Conservation (phyloP, 495 filamentous ascomycete species). For the Podospora tetraspora region DNA sequence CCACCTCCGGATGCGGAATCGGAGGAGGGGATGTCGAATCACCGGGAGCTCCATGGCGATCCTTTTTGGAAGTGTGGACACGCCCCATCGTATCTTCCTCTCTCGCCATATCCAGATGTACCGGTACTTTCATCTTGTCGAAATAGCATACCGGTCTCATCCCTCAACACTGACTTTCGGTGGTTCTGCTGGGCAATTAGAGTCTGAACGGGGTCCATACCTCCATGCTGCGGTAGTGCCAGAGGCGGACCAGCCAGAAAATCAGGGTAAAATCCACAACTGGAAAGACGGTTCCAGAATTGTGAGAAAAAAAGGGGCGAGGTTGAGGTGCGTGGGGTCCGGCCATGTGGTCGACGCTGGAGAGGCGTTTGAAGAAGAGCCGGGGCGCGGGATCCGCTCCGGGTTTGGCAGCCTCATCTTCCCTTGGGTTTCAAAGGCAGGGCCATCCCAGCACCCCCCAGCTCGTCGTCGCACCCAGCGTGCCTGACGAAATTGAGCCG, state of each 20-base stretch:
- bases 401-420: slow-evolving; percentile 8
- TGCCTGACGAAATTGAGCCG: slow-evolving; percentile 14
- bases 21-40: neutral
- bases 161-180: no score
- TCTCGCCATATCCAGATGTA: neutral
- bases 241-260: neutral
- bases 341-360: neutral
- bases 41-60: neutral
- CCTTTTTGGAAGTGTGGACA: neutral
- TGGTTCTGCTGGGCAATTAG: neutral
- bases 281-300: neutral
- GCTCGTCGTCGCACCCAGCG: neutral
- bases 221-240: neutral
- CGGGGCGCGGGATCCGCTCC: slow-evolving; percentile 3
- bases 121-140: neutral
- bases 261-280: neutral
- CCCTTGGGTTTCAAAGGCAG: slow-evolving; percentile 6
- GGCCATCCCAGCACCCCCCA: slow-evolving; percentile 5
- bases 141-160: neutral
- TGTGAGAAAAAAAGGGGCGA: neutral
- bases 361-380: neutral
- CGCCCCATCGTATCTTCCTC: neutral
- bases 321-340: neutral
- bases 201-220: neutral
- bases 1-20: neutral